Conservation (phyloP, 1,139 yeast genomes). For the Diutina catenulata region DNA sequence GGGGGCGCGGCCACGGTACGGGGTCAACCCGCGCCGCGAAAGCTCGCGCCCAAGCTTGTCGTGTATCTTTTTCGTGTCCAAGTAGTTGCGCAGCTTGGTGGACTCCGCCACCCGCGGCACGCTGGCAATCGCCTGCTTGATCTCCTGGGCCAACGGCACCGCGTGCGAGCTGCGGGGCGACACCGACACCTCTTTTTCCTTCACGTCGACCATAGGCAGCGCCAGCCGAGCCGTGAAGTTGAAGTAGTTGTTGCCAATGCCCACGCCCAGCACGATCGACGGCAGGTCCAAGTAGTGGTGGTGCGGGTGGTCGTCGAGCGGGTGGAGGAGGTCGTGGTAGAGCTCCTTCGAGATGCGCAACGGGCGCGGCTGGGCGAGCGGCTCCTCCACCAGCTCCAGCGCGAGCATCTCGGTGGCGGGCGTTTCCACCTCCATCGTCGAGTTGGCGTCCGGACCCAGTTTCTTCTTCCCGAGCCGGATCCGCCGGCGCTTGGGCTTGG, state of each 20-base stretch:
- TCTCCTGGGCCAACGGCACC: no score
- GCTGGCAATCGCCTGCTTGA: no score
- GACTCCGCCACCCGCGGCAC: background rate
- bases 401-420: no score
- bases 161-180: background rate
- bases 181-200: background rate
- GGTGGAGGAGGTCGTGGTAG: slow-evolving; percentile 4
- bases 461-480: slow-evolving; percentile 25
- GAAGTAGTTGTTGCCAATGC: slow-evolving; percentile 26
- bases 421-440: background rate
- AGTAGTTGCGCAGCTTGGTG: background rate
- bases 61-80: background rate
- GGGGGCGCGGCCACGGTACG: background rate
- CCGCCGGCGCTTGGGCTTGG: slow-evolving; percentile 37
- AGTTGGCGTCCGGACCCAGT: slow-evolving; percentile 2
- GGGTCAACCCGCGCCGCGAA: background rate
- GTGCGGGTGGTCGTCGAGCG: background rate
- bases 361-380: slow-evolving; percentile 1
- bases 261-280: slow-evolving; percentile 19
- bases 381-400: no score
- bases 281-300: slow-evolving; percentile 3
- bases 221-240: slow-evolving; percentile 15
- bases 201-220: background rate
- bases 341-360: slow-evolving; percentile 1
- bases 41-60: slow-evolving; percentile 2